Conservation (phyloP, 2,329 filamentous ascomycete genomes). For the Venturia aucupariae region DNA sequence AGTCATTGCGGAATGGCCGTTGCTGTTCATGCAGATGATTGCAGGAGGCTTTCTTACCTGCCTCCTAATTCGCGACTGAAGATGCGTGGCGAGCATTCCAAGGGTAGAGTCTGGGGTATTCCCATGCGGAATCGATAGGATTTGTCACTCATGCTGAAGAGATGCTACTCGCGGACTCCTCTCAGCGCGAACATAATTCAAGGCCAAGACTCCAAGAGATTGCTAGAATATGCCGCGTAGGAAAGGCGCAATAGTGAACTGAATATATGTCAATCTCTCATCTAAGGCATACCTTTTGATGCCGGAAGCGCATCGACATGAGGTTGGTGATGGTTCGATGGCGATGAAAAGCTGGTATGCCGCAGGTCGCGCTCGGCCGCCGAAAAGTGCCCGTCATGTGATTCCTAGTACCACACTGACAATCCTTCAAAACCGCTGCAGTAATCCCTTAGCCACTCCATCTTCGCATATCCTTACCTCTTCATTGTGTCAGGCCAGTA, state of each 20-base stretch:
- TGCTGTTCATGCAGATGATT: not conserved
- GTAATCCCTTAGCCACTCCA: not conserved
- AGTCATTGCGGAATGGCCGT: not conserved
- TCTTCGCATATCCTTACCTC: not conserved
- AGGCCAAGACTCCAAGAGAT: not conserved
- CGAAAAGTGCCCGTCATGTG: no score
- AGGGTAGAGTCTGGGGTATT: no score
- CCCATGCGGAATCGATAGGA: no score
- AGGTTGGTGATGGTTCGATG: not conserved
- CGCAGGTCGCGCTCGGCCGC: constrained; percentile 1
- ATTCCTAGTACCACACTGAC: not conserved
- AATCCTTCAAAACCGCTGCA: not conserved
- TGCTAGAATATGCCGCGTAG: not conserved
- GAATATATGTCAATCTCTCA: not conserved
- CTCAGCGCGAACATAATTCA: no score
- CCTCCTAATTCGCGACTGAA: not conserved
- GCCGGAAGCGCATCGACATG: not conserved
- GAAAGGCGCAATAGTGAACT: not conserved
- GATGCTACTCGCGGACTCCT: no score
- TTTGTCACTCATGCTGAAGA: not conserved
- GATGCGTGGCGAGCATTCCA: not conserved
- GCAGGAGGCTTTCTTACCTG: not conserved
- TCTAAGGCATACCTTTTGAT: not conserved
- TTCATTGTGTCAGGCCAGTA: not conserved
- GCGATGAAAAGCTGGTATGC: not conserved